A percentile compares a stretch with the other conserved stretches of the same genome.
phyloP scores from a whole-genome alignment of 192 early-diverging fungal genomes.

The Umbelopsis vinacea region DNA sequence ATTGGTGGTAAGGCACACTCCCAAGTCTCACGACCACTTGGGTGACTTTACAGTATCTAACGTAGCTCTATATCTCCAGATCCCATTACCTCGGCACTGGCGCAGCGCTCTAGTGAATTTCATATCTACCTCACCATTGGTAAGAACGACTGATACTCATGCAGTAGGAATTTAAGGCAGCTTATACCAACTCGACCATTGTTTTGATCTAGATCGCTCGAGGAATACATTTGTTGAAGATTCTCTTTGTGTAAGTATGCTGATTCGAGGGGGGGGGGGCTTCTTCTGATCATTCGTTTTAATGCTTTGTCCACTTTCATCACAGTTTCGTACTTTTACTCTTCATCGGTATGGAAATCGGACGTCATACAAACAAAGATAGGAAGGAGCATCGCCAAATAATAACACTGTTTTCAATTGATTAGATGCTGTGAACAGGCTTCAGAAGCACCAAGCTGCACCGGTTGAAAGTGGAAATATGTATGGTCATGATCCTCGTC shows the following conservation, averaged over 20 bases:
- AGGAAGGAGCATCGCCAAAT: not conserved
- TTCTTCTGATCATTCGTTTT: not conserved
- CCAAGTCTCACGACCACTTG: no score
- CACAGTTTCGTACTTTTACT: slow-evolving; percentile 56
- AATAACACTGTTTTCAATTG: not conserved
- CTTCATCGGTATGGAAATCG: slow-evolving; percentile 50
- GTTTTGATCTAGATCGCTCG: slow-evolving; percentile 30
- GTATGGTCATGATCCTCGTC: slow-evolving; percentile 38
- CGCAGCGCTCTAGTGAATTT: slow-evolving; percentile 50
- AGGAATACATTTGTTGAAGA: slow-evolving; percentile 48
- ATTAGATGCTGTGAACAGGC: slow-evolving; percentile 56
- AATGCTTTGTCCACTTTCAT: not conserved
- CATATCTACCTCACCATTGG: slow-evolving; percentile 45
- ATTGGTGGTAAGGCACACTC: slow-evolving; percentile 15
- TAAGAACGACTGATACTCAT: not conserved
- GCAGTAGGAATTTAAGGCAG: not conserved
- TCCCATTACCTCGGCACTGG: slow-evolving; percentile 55
- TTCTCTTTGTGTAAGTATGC: slow-evolving; percentile 53
- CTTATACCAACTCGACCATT: not conserved
- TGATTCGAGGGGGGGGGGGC: not conserved
- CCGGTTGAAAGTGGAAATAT: slow-evolving; percentile 23
- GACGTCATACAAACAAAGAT: not conserved
- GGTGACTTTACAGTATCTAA: not conserved
- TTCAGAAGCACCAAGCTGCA: slow-evolving; percentile 35
- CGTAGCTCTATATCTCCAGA: slow-evolving; percentile 29